Evolutionary conservation across 352 stramenopile genomes (phyloP).

Genomic region (Peronosclerospora sorghi): DNA sequence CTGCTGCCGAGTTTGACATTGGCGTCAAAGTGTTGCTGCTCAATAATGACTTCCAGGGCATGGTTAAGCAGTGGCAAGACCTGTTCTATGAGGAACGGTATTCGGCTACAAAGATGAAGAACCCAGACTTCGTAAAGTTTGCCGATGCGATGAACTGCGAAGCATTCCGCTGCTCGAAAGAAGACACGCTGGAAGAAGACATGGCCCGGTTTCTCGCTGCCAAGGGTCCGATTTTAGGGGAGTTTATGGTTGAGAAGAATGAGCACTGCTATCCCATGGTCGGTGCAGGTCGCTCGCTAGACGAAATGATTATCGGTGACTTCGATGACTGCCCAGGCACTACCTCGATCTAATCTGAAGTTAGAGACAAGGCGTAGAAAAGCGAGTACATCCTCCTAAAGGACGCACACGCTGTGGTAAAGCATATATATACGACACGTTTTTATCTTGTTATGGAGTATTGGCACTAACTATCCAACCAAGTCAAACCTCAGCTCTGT

Average conservation of each 20-base stretch:
- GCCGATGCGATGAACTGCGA: conserved; percentile 90
- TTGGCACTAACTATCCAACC: not conserved
- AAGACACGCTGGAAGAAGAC: conserved; percentile 83
- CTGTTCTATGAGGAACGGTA: conserved; percentile 95
- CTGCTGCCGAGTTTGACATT: conserved; percentile 89
- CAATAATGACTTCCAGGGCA: conserved; percentile 95
- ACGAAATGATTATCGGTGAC: conserved; percentile 95
- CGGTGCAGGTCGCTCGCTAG: conserved; percentile 77
- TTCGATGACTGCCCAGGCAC: conserved; percentile 89
- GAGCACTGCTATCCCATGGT: conserved; percentile 93
- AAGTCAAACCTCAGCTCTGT: conserved; percentile 23
- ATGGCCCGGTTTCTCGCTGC: conserved; percentile 91
- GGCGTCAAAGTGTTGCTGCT: conserved; percentile 93
- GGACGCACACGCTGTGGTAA: not conserved
- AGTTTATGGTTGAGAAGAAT: conserved; percentile 92
- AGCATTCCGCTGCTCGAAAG: conserved; percentile 78
- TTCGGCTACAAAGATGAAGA: conserved; percentile 84
- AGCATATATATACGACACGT: not conserved
- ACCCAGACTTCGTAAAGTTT: conserved; percentile 91
- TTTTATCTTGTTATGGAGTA: not conserved
- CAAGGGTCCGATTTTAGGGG: conserved; percentile 88
- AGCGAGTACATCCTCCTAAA: conserved; percentile 1
- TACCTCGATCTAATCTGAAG: conserved; percentile 73
- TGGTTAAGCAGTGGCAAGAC: conserved; percentile 97
- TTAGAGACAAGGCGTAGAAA: conserved; percentile 7